phyloP scores from a whole-genome alignment of 73 alveolate genomes.

The Paramecium primaurelia region DNA sequence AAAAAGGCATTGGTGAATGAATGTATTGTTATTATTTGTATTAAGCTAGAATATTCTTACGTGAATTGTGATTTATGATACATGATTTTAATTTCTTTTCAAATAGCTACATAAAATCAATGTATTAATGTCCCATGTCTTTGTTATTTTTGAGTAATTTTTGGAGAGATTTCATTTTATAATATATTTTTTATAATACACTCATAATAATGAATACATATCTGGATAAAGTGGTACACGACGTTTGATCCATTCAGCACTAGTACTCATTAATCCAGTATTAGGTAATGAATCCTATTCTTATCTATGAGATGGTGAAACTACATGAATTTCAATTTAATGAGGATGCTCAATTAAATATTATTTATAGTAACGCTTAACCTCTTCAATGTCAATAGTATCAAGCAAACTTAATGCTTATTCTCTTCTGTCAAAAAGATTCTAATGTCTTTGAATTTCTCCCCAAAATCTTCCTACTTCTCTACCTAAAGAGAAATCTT shows the following conservation, averaged over 20 bases:
- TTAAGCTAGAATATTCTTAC: not conserved
- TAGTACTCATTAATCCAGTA: not conserved
- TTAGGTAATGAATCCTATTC: not conserved
- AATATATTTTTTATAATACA: not conserved
- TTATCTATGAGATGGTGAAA: not conserved
- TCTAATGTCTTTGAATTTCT: slow-evolving; percentile 21
- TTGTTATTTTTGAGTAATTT: slow-evolving; percentile 19
- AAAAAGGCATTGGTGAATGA: not conserved
- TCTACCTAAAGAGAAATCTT: not conserved
- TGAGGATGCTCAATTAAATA: not conserved
- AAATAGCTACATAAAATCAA: slow-evolving; percentile 36
- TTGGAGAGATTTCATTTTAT: slow-evolving; percentile 18
- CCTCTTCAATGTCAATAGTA: not conserved
- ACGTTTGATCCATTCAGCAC: not conserved
- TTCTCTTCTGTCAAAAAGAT: slow-evolving; percentile 38
- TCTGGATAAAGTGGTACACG: not conserved
- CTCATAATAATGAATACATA: slow-evolving; percentile 6
- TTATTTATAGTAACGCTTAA: not conserved
- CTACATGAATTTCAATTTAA: not conserved
- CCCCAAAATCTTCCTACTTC: slow-evolving; percentile 25
- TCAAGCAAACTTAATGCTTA: not conserved
- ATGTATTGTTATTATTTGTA: not conserved
- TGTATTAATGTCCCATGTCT: slow-evolving; percentile 25
- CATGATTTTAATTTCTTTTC: slow-evolving; percentile 10
- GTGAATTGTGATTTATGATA: not conserved